Evolutionary conservation across 768 basidiomycete genomes (phyloP), one percentile per base, ranked within the genome.

Genomic region (Plicaturopsis crispa): DNA sequence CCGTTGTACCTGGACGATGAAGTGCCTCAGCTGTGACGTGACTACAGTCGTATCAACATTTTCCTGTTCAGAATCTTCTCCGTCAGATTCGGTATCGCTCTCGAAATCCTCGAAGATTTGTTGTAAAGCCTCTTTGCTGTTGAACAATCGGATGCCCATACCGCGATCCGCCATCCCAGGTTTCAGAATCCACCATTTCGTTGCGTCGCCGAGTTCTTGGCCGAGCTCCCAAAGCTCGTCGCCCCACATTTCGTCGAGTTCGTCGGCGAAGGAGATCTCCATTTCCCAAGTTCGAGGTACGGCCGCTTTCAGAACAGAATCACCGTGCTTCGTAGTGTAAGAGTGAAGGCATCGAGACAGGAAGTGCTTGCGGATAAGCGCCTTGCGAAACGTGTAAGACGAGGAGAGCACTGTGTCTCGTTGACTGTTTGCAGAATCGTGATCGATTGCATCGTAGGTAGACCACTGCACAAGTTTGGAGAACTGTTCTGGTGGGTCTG

Each of bases 121-220:
- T 41, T 74, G 72, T 41, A 99, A 66, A 22, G 74, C 65, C 10
- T 75, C 74, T 57, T 84, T 84, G 39, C 72, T 81, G 37, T 83
- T 77, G 61, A 99, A 97, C 33, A 99, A 62, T 32, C 92, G 65
- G 46, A 99, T 92, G 2, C 94, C 96, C 72, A 90, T 89, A 10
- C 92, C 96, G 35, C 90, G 75, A 63, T 98, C 93, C 1, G 92
- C 84, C 87, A 99, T 94, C 13, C 91, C 89, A 33, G 96, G 93
- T 63, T 99, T 99, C 36, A 99, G 62, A 44, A 99, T 94, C 75
- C 83, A 98, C 94, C 94, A 97, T 14, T 62, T 63, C 4, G 51
- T 46, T 8, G 63, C 53, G 22, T 54, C 56, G 16, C 79, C 71
- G 21, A 96, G 69, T 14, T 69, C 63, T 32, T 71, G 60, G 5